Evolutionary conservation across 2,329 filamentous ascomycete species (phyloP).

Genomic region (Pyricularia grisea): DNA sequence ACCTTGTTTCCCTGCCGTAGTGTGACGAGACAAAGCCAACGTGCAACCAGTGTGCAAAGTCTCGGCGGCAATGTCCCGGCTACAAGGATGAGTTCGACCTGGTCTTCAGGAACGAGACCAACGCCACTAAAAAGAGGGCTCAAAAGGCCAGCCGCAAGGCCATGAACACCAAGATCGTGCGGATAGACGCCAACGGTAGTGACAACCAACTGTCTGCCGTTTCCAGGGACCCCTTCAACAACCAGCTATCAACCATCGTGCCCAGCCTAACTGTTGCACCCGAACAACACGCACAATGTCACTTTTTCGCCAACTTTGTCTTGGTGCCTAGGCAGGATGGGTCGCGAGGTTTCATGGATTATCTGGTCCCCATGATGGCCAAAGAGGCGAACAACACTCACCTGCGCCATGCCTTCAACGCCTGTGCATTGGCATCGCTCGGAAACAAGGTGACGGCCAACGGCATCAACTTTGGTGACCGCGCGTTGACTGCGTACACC

Average conservation of each 20-base stretch:
- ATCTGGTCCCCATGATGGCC: slow-evolving; percentile 45
- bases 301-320: slow-evolving; percentile 53
- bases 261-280: slow-evolving; percentile 34
- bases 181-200: not conserved
- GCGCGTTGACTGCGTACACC: slow-evolving; percentile 43
- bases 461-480: slow-evolving; percentile 22
- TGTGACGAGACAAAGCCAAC: slow-evolving; percentile 60
- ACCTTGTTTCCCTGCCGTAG: slow-evolving; percentile 23
- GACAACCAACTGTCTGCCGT: not conserved
- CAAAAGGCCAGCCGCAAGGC: slow-evolving; percentile 44
- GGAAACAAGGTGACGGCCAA: slow-evolving; percentile 36
- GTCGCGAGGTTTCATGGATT: slow-evolving; percentile 48
- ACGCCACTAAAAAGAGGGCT: slow-evolving; percentile 54
- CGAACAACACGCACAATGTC: slow-evolving; percentile 46
- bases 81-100: slow-evolving; percentile 65
- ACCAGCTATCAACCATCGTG: slow-evolving; percentile 15
- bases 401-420: slow-evolving; percentile 47
- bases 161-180: slow-evolving; percentile 15
- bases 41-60: slow-evolving; percentile 57
- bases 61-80: slow-evolving; percentile 53
- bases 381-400: slow-evolving; percentile 32
- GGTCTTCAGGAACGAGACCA: slow-evolving; percentile 64
- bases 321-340: slow-evolving; percentile 40
- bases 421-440: slow-evolving; percentile 48
- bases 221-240: not conserved